Conservation (phyloP, 495 filamentous ascomycete species). For the Aspergillus leporis region DNA sequence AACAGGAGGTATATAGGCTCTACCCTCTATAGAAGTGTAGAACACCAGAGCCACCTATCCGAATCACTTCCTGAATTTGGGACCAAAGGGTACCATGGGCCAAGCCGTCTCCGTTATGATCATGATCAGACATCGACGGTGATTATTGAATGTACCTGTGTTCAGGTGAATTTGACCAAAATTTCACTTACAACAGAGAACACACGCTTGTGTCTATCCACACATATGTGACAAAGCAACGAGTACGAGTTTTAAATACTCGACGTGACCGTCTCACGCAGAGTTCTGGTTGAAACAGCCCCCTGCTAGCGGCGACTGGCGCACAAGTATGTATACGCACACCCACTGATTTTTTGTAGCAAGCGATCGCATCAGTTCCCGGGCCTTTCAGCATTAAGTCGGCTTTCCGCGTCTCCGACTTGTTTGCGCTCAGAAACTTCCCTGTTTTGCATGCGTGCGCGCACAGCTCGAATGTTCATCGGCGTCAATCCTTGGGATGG, state of each 20-base stretch:
- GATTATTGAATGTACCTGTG: not conserved
- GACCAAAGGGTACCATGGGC: slow-evolving; percentile 6
- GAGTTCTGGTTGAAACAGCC: not conserved
- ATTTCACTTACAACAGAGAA: not conserved
- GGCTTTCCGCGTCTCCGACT: slow-evolving; percentile 78
- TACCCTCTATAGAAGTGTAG: slow-evolving; percentile 13
- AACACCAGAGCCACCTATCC: slow-evolving; percentile 9
- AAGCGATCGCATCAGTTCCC: slow-evolving; percentile 23
- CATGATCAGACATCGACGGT: not conserved
- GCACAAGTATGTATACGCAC: not conserved
- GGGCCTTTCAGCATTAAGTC: slow-evolving; percentile 39
- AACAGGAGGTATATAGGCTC: slow-evolving; percentile 5
- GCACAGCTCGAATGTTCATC: slow-evolving; percentile 59
- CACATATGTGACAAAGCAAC: not conserved
- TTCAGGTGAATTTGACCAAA: not conserved
- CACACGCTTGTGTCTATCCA: not conserved
- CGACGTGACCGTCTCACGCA: not conserved
- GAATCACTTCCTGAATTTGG: not conserved
- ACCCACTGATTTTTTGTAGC: not conserved
- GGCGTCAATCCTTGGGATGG: slow-evolving; percentile 85
- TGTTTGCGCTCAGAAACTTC: slow-evolving; percentile 84
- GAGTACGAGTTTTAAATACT: not conserved
- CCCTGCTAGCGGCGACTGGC: not conserved
- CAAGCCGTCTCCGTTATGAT: not conserved
- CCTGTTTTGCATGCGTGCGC: slow-evolving; percentile 52